Evolutionary conservation across 2,329 filamentous ascomycete genomes (phyloP), one percentile per base, ranked within the genome.

Genomic region (Scedosporium aurantiacum): DNA sequence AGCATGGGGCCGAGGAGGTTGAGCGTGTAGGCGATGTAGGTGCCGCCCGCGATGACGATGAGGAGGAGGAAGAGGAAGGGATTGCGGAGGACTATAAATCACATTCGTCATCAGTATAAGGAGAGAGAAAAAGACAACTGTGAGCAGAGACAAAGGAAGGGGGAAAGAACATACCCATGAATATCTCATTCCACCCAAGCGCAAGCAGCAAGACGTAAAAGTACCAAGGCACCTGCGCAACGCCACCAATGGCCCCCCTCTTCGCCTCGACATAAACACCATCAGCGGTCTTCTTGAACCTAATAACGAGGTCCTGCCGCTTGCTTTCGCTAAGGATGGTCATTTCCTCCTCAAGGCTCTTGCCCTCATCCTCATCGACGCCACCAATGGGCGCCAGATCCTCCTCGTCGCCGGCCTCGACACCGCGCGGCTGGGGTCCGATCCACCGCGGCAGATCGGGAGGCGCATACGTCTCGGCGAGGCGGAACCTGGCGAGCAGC

Each of bases 191-290:
- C 94, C 94, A 99, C n/a, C 94, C 94, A 57, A 99, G 80, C 23
- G 91, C 90, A 65, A 99, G 78, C 62, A 99, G 79, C 62, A 97
- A 74, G 50, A 85, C 90, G 69, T 97, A 99, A 74, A 99, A 97
- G 75, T 97, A 97, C 64, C 96, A 76, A 5, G 94, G 94, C 58
- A 99, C 86, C 74, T 97, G 92, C 4, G 92, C 90, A 68, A 99
- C 90, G 62, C 93, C 92, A 61, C 94, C 94, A 71, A 99, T 95
- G 50, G 94, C 94, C 71, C 93, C 92, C 63, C 94, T 85, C 81
- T 99, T 99, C 58, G 94, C 94, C 77, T 99, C 94, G 50, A 99
- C 92, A 69, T 96, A 99, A 3, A 99, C 93, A 6, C 92, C 94
- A 71, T 99, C 94, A 1, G 94, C 94, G 41, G 91, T 94, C 82